Percentiles rank a stretch among this genome's conserved stretches.
Conservation (phyloP, 2,329 filamentous ascomycete species). For the Elsinoe batatas region DNA sequence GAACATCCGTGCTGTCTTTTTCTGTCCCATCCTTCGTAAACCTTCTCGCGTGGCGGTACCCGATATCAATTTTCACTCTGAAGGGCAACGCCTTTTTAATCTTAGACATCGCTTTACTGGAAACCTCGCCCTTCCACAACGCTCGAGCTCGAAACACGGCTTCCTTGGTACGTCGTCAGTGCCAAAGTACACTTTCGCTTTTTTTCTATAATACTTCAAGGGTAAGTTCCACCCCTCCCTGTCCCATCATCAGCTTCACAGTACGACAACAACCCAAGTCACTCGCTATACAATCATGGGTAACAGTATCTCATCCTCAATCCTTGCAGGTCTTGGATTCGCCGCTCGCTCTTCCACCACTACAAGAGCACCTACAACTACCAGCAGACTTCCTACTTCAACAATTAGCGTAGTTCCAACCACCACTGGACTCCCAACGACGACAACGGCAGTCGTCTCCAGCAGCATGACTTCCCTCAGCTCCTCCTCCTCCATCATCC, state of each 20-base stretch:
- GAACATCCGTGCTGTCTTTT: slow-evolving; percentile 6
- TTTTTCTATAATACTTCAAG: slow-evolving; percentile 8
- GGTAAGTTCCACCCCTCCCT: not conserved
- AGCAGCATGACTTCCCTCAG: not conserved
- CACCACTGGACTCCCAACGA: not conserved
- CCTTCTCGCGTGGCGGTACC: slow-evolving; percentile 3
- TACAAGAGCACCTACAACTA: not conserved
- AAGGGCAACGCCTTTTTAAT: slow-evolving; percentile 8
- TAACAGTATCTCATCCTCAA: not conserved
- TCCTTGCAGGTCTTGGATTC: slow-evolving; percentile 9
- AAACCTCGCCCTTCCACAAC: slow-evolving; percentile 4
- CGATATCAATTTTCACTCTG: slow-evolving; percentile 9
- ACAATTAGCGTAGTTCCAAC: not conserved
- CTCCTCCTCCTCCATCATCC: not conserved
- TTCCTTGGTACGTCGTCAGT: slow-evolving; percentile 3
- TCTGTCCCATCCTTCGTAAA: slow-evolving; percentile 11
- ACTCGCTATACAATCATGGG: slow-evolving; percentile 3
- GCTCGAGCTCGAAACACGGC: slow-evolving; percentile 3
- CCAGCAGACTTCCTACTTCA: not conserved
- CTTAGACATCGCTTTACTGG: slow-evolving; percentile 7
- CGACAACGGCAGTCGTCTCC: not conserved
- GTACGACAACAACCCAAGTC: not conserved
- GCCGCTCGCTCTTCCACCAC: not conserved
- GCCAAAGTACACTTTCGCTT: slow-evolving; percentile 3
- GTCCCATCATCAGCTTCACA: not conserved